phyloP scores from a whole-genome alignment of 768 basidiomycete genomes.

The Flagelloscypha sp. region DNA sequence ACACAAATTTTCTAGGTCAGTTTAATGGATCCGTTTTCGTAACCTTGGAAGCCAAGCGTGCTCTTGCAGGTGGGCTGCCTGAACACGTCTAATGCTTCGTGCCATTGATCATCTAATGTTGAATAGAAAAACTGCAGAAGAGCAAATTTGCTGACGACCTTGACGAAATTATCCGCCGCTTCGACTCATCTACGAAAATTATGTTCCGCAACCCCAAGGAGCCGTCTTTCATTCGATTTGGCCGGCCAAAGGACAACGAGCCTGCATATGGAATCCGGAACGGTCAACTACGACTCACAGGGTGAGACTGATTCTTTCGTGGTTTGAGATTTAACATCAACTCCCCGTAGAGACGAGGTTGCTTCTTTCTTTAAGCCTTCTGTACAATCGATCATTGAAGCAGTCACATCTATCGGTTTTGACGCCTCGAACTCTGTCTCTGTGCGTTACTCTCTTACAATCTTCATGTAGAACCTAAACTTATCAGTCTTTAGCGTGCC shows the following conservation, averaged over 20 bases:
- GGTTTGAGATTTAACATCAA: no score
- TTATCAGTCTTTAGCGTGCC: slow-evolving; percentile 26
- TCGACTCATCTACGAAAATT: slow-evolving; percentile 41
- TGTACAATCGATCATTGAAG: slow-evolving; percentile 25
- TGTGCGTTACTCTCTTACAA: no score
- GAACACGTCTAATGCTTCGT: not conserved
- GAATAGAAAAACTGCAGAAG: slow-evolving; percentile 29
- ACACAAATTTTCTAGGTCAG: slow-evolving; percentile 24
- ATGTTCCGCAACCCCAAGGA: slow-evolving; percentile 31
- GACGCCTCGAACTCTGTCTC: no score
- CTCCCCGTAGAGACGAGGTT: slow-evolving; percentile 31
- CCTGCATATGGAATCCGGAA: slow-evolving; percentile 29
- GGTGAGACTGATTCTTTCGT: slow-evolving; percentile 13
- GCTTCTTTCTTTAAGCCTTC: slow-evolving; percentile 34
- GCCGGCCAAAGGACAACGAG: slow-evolving; percentile 34
- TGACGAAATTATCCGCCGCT: slow-evolving; percentile 30
- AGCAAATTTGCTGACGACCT: slow-evolving; percentile 36
- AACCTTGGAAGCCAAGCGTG: slow-evolving; percentile 31
- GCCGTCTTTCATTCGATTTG: slow-evolving; percentile 40
- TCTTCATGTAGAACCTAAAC: no score
- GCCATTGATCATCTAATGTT: not conserved
- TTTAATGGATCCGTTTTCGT: slow-evolving; percentile 47
- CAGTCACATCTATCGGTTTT: no score
- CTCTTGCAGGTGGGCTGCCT: slow-evolving; percentile 27
- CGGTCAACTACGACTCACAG: slow-evolving; percentile 37